Base-by-base conservation (phyloP, 2,329 filamentous ascomycete genomes). In the Daldinia sp. region DNA sequence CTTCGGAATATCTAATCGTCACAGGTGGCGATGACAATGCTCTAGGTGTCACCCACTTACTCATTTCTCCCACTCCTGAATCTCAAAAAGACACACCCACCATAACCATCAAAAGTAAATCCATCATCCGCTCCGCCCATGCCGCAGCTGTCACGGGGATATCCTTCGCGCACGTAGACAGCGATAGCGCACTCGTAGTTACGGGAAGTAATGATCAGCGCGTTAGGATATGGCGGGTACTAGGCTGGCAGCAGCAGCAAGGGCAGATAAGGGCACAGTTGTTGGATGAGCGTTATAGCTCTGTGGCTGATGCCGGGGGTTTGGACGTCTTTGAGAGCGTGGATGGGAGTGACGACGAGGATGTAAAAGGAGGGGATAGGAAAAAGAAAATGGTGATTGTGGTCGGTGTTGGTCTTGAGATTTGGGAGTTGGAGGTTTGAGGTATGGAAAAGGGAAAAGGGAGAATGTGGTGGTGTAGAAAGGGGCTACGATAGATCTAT, bases 21-120 rank as follows among this genome's bases (percentile, higher is more conserved):
- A 93, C 92, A 0, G 93, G 92, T 23, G 93, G 95, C 19, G 95
- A 99, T 71, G 95, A 98, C 76, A 95, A 95, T 64, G 90, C 90
- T 3, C 76, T 98, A 0, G 89, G 85, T 0, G 57, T 77, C 6
- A 39, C 59, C 30, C 73, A 69, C 35, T 70, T 74, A 11, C 69
- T 59, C 71, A 2, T 50, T 27, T 52, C 50, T 62, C 19, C 32
- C 25, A 58, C 48, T 63, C 71, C 3, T 37, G 27, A 69, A 5
- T 32, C 41, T 19, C 41, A 21, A 21, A 19, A 32, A 11, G 25
- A 58, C 23, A n/a, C 23, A 11, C 3, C 50, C 32, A n/a, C 15
- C 9, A 3, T 48, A 37, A 61, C 58, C 21, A 34, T 73, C 51
- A 56, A 58, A 17, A 62, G 57, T 45, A 72, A 71, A 57, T 64